Base-by-base conservation (phyloP, 169 alveolate genomes). In the Plasmodium gonderi region DNA sequence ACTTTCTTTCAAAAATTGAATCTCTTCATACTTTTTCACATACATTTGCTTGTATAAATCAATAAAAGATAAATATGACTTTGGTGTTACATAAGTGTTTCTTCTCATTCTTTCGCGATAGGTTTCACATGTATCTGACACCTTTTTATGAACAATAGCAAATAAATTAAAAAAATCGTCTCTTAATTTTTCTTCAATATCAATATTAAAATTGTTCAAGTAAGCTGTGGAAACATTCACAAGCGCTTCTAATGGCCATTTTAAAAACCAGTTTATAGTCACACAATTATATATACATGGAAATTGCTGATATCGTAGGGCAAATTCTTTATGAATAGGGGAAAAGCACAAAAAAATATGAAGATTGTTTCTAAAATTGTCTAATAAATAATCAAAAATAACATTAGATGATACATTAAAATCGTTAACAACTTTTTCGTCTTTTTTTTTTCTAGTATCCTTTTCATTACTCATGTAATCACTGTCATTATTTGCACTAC, bases 191-290 rank as follows among this genome's bases (percentile, higher is more conserved):
- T 80, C 92, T 3, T 89, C 91, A 40, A 82, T 83, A 72, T 80
- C 91, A 65, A 93, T 90, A 20, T 94, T 94, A 96, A 97, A 96
- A 89, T 92, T 91, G 91, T 97, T 76, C 91, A 98, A 83, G 97
- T 98, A 97, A 74, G 98, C 97, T 77, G 97, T 95, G 80, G 99
- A 95, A 72, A 98, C 99, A 31, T 98, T 97, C 23, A 98, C 98
- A 42, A 98, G 97, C 36, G 99, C 99, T 77, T 98, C 99, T 95
- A 98, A 98, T 42, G 99, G 99, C 99, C 99, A 98, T 42, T 99
- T 99, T 93, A 97, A 94, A 94, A 96, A 97, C 99, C 99, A 99
- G 87, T 98, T 98, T 90, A 99, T 98, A 42, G 99, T 98, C 92
- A 99, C 98, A 91, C 98, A 98, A 77, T 98, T 97, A 96, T 98